Base-by-base conservation (phyloP, 1,139 yeast species). In the Spencermartinsiella ligniputridi region DNA sequence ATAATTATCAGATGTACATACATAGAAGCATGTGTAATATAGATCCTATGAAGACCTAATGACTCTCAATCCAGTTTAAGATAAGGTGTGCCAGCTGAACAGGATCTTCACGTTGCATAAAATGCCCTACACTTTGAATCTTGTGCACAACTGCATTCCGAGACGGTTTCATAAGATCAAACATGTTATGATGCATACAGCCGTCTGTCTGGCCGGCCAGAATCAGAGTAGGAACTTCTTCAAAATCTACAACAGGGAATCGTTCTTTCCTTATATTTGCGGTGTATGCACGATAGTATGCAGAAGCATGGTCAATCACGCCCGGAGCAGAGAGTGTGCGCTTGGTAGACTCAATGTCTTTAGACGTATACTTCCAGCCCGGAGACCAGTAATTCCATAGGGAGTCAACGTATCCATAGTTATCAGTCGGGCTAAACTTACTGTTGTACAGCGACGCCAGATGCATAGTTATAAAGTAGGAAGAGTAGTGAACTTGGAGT, bases 301-400 rank as follows among this genome's bases (percentile, higher is more conserved):
- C 61, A 9, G 62, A 56, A 2, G 58, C 43, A n/a, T 57, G 49
- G 25, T 57, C 56, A 12, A 49, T 36, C 2, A 56, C 58, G 0
- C 56, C 59, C 0, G 58, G 57, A 41, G 51, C 51, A 20, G 43
- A 47, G 16, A 58, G 47, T 2, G 52, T 48, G n/a, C 43, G 40
- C 27, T 47, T 44, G 4, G 57, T 55, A 9, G 46, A 46, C 2
- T 38, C 46, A 1, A 58, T 36, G 12, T 53, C 53, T 9, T 53
- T 51, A 11, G 37, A 41, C 11, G 50, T 17, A 44, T 52, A 49
- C 21, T 46, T 30, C 55, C 58, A 57, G 27, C 45, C 43, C 1
- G 62, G 62, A 3, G 61, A 55, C 62, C 62, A 58, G 44, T 47
- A 53, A 35, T 47, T 44, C 61, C 61, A 56, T 32, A 58, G 41